phyloP scores from a whole-genome alignment of 805 yeast species.

The Komagataella mondaviorum region DNA sequence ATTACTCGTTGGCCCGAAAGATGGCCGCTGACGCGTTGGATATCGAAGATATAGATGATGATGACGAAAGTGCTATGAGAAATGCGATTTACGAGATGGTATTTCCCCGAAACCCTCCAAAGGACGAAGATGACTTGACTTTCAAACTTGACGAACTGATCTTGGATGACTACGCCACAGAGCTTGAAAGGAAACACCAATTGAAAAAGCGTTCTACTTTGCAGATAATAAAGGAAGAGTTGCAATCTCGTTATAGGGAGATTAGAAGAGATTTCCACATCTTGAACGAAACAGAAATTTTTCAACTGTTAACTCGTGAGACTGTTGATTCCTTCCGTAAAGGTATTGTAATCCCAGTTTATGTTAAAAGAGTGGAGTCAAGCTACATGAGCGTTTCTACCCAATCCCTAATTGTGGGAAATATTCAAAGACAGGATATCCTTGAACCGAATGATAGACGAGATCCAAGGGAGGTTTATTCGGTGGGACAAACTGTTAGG shows the following conservation, averaged over 20 bases:
- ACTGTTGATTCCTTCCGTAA: conserved; percentile 50
- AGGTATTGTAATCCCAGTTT: conserved; percentile 67
- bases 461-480: conserved; percentile 28
- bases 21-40: conserved; percentile 98
- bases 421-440: conserved; percentile 15
- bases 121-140: conserved; percentile 54
- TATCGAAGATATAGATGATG: conserved; percentile 85
- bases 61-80: conserved; percentile 29
- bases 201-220: conserved; percentile 68
- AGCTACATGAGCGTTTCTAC: conserved; percentile 25
- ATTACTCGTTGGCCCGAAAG: conserved; percentile 87
- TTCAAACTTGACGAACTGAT: conserved; percentile 74
- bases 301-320: conserved; percentile 86
- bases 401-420: conserved; percentile 39
- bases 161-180: conserved; percentile 85
- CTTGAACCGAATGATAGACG: conserved; percentile 40
- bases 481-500: conserved; percentile 72
- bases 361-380: conserved; percentile 46
- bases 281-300: conserved; percentile 58
- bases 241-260: conserved; percentile 81
- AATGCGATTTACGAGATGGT: conserved; percentile 44
- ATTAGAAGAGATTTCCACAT: conserved; percentile 59
- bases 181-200: conserved; percentile 60
- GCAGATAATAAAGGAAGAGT: conserved; percentile 75
- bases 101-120: conserved; percentile 42